Evolutionary conservation across 768 basidiomycete species (phyloP).

Genomic region (Pseudohyphozyma bogoriensis): DNA sequence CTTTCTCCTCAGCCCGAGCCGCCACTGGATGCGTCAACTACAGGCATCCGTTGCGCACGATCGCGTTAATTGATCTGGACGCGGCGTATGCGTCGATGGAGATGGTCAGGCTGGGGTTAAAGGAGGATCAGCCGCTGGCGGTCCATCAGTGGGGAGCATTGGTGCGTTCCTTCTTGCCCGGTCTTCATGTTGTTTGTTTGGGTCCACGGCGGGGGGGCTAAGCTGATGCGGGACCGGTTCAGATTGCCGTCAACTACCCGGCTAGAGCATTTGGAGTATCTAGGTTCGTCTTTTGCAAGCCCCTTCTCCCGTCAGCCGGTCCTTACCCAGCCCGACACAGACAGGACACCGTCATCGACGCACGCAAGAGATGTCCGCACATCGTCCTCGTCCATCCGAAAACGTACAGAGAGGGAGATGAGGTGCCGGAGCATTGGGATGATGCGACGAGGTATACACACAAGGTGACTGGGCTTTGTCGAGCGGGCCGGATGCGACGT

Average conservation of each 20-base stretch:
- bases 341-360: slow-evolving; percentile 53
- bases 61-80: slow-evolving; percentile 75
- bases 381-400: slow-evolving; percentile 83
- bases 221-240: slow-evolving; percentile 15
- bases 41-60: slow-evolving; percentile 61
- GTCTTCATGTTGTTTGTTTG: neutral
- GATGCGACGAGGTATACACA: slow-evolving; percentile 79
- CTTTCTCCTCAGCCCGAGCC: too few species aligned
- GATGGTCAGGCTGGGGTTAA: slow-evolving; percentile 50
- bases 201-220: neutral
- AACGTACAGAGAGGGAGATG: slow-evolving; percentile 78
- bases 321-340: too few species aligned
- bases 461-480: slow-evolving; percentile 51
- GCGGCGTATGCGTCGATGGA: slow-evolving; percentile 66
- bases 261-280: slow-evolving; percentile 88
- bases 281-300: too few species aligned
- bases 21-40: too few species aligned
- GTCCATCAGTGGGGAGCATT: slow-evolving; percentile 79
- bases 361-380: slow-evolving; percentile 73
- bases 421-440: slow-evolving; percentile 80
- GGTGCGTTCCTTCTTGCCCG: too few species aligned
- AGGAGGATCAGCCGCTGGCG: slow-evolving; percentile 54
- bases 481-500: too few species aligned
- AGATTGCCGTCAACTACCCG: slow-evolving; percentile 93
- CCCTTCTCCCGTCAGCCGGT: too few species aligned